Evolutionary conservation across 306 rosid species (phyloP), one percentile per base, ranked within the genome.

Genomic region (Senna siamea): DNA sequence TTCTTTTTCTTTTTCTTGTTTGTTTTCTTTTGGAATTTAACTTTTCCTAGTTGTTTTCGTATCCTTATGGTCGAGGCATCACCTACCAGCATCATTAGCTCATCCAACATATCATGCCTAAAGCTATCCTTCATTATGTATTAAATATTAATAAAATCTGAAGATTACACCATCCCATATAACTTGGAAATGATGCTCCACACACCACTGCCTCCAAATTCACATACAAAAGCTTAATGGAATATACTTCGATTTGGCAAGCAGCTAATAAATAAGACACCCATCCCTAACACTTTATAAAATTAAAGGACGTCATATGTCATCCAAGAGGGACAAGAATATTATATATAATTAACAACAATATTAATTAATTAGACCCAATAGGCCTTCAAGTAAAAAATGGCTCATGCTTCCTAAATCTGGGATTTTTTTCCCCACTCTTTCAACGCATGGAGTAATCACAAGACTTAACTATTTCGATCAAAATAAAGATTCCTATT

Each of bases 121-220:
- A 78, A 74, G 69, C 7, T 58, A 70, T 32, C 6, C 20, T 30
- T 71, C 35, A 73, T 58, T 73, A 64, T 73, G 54, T 7, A 40
- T 14, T 44, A 47, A 74, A 70, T 43, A 66, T 17, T 73, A 67
- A 70, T 65, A 60, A 70, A 77, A 48, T 70, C 54, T 55, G 78
- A 77, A 60, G 68, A 76, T 72, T 81, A 54, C 84, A 62, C 72
- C 68, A 76, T 80, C 90, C 85, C 85, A 80, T 70, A 30, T 57
- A 79, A 73, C 87, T 90, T 80, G 89, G 89, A 82, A 87, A 84
- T 84, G 88, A 90, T 80, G 96, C 83, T 53, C 78, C 89, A 80
- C 84, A 63, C 63, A 78, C 58, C 26, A 58, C 62, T 90, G 91
- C 89, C 84, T 78, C 88, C 87, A 77, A 71, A 64, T 78, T 47